These are phyloP conservation scores for Nothomitra cinnamomea DNA, from an alignment of 2,329 filamentous ascomycete genomes.

Conservation along the genomic window DNA sequence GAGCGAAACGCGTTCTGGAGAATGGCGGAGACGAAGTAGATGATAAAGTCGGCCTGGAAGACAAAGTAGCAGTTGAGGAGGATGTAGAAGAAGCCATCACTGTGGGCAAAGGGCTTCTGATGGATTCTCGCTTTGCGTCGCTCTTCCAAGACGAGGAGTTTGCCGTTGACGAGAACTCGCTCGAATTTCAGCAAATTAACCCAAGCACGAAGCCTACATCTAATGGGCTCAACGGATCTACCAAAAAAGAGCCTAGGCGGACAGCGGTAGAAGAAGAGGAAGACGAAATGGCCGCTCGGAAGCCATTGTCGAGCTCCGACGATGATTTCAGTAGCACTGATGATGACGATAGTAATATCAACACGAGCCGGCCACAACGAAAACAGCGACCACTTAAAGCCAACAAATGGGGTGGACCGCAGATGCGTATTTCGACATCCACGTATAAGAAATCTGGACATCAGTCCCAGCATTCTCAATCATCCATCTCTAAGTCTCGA, in stretches of 20 bases:
- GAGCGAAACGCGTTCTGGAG: conserved; percentile 34
- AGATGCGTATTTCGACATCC: conserved; percentile 44
- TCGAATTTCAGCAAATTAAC: conserved; percentile 78
- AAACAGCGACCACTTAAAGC: not conserved
- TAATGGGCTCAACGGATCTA: conserved; percentile 18
- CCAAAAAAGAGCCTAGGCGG: conserved; percentile 28
- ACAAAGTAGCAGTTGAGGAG: conserved; percentile 27
- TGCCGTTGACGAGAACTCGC: conserved; percentile 71
- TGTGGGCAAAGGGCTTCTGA: conserved; percentile 41
- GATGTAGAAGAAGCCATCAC: conserved; percentile 40
- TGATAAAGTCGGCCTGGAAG: conserved; percentile 7
- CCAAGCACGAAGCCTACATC: conserved; percentile 46
- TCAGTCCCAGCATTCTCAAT: conserved; percentile 28
- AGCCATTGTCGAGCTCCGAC: conserved; percentile 21
- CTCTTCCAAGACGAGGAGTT: conserved; percentile 92
- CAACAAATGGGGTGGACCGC: not conserved
- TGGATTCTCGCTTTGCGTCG: conserved; percentile 71
- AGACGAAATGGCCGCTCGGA: conserved; percentile 24
- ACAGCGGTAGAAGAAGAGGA: conserved; percentile 44
- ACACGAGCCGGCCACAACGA: conserved; percentile 19
- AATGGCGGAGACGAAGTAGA: conserved; percentile 35
- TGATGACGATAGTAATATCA: conserved; percentile 23
- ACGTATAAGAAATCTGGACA: conserved; percentile 43
- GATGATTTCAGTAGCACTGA: conserved; percentile 11
- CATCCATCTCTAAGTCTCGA: conserved; percentile 26